A percentile compares a stretch with the other conserved stretches of the same genome.
Conservation (phyloP, 1,139 yeast species). For the Hemisphaericaspora lyxosophila region DNA sequence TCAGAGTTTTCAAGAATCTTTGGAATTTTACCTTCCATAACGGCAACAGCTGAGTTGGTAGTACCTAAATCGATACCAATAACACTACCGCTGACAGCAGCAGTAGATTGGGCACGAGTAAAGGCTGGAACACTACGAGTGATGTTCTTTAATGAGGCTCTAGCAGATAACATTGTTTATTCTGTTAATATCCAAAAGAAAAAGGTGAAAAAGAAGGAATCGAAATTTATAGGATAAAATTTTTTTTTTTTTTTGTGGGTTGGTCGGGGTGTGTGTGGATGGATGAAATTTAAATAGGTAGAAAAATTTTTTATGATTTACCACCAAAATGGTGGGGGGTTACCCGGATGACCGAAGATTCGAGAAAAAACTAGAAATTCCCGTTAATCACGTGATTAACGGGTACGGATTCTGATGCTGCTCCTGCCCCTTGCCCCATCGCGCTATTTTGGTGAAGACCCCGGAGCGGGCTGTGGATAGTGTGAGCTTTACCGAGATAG, state of each 20-base stretch:
- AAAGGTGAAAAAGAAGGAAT: slow-evolving; percentile 7
- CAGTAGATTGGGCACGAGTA: slow-evolving; percentile 53
- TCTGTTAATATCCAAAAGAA: neutral
- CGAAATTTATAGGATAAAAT: slow-evolving; percentile 12
- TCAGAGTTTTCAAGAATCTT: slow-evolving; percentile 97
- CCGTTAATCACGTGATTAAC: too few species aligned
- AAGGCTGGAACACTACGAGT: slow-evolving; percentile 43
- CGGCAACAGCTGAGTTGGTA: slow-evolving; percentile 98
- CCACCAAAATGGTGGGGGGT: slow-evolving; percentile 14
- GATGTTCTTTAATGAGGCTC: slow-evolving; percentile 42
- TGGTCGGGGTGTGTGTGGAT: too few species aligned
- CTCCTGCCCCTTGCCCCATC: too few species aligned
- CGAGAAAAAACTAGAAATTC: slow-evolving; percentile 13
- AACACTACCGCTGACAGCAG: slow-evolving; percentile 70
- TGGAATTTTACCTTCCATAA: slow-evolving; percentile 87
- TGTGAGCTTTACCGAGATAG: neutral
- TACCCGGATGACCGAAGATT: slow-evolving; percentile 28
- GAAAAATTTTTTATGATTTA: too few species aligned
- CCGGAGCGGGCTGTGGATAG: too few species aligned
- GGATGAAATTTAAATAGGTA: slow-evolving; percentile 4
- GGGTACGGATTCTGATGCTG: too few species aligned
- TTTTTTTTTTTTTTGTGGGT: slow-evolving; percentile 6
- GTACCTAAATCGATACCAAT: slow-evolving; percentile 99
- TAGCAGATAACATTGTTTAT: slow-evolving; percentile 43
- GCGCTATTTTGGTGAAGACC: too few species aligned